phyloP scores from a whole-genome alignment of 73 alveolate genomes.

The Uronychia binucleata region DNA sequence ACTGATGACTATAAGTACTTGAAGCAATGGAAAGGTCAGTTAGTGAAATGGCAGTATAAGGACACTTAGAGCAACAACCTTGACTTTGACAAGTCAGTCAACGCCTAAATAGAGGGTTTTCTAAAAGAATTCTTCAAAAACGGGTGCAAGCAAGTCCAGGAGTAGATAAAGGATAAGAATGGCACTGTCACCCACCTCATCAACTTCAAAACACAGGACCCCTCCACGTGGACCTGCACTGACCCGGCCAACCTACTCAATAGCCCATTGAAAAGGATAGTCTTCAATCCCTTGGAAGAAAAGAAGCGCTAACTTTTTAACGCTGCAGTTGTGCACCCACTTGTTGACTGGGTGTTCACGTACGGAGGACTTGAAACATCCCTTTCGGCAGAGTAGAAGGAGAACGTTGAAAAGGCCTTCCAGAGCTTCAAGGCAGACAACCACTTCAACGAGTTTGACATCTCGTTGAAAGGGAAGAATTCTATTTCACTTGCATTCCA shows the following conservation, averaged over 20 bases:
- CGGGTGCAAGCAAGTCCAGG: not conserved
- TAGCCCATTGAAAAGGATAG: not conserved
- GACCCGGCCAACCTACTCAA: too few relatives aligned
- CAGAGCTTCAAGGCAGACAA: too few relatives aligned
- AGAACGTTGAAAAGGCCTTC: not conserved
- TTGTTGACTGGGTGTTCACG: not conserved
- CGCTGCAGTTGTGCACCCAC: not conserved
- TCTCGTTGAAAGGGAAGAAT: too few relatives aligned
- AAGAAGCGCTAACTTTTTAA: not conserved
- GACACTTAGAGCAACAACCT: not conserved
- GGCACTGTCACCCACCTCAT: not conserved
- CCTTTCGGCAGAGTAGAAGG: not conserved
- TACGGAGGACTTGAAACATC: not conserved
- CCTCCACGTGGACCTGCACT: not conserved
- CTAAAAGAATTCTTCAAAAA: too few relatives aligned
- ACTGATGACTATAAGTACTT: not conserved
- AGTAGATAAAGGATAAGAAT: not conserved
- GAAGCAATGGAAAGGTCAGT: not conserved
- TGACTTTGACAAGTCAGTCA: too few relatives aligned
- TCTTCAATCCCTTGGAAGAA: not conserved
- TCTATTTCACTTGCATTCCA: too few relatives aligned
- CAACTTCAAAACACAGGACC: not conserved
- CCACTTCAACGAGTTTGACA: too few relatives aligned
- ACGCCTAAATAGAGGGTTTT: too few relatives aligned
- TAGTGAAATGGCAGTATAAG: not conserved